Base-by-base conservation (phyloP, 768 basidiomycete species). In the Boletus bicolor region DNA sequence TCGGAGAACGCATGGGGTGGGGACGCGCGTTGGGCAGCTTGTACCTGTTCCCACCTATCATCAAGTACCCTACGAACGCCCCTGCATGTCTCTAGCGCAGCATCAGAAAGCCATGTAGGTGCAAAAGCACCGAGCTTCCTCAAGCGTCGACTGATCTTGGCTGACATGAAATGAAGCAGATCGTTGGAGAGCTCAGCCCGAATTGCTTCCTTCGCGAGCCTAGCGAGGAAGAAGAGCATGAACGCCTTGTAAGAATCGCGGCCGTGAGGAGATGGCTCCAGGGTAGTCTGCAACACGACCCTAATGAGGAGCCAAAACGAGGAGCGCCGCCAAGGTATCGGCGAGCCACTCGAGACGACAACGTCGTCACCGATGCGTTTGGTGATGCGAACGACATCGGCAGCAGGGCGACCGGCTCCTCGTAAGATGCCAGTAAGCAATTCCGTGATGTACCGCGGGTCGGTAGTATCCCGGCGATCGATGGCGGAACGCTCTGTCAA, bases 391-490 rank as follows among this genome's bases (percentile, higher is more conserved):
- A 44, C 26, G 12, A 67, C 28, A 2, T 56, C 43, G 7, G 4
- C 8, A 24, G 62, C 62, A 5, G 64, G 62, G 4, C 30, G 30
- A 38, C 67, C 67, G 19, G 73, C 59, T 7, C 72, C 75, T 5
- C 72, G 67, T 10, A 81, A 64, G 55, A 83, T 77, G 19, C 74
- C 75, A 2, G 72, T 72, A 12, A 83, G 68, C 5, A 82, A 62
- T 43, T 78, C 68, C 0, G 77, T 77, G 55, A 83, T 79, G 39
- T 77, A 77, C 0, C 72, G 73, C 6, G 78, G 77, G 57, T 80
- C 56, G 0, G 68, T 11, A 0, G 67, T 67, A 15, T 68, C 62
- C 15, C 58, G n/a, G 32, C 4, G 21, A 28, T 54, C 50, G 6
- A 11, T 11, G 39, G 11, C 39, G 19, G 10, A 21, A 11, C 2